Base-by-base conservation (phyloP, 1,284 basidiomycete genomes). In the Puccinia coronata region DNA sequence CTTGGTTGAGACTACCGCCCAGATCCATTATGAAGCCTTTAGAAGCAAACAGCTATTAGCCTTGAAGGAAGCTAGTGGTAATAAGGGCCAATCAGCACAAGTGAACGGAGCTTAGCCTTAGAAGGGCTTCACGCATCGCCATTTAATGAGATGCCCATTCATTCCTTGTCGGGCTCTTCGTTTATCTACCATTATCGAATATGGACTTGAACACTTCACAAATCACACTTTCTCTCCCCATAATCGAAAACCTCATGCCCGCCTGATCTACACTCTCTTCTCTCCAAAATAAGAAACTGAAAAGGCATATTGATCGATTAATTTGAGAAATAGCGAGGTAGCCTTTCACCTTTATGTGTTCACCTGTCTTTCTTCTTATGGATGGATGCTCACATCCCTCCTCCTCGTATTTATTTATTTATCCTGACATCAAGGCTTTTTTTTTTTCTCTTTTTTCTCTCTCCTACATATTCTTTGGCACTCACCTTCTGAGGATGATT, bases 21-120 rank as follows among this genome's bases (percentile, higher is more conserved):
- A 96, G 87, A 97, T 97, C 86, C 97, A 99, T 88, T 99, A 99
- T 88, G 97, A 99, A 89, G 95, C 96, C 11, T 99, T 99, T 93
- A 92, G 96, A 84, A 96, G 93, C 85, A 98, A 98, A 89, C 97
- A 99, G 88, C 87, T 96, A 83, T 89, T 96, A 74, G 95, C 95
- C 34, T 90, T 96, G 85, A 96, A 96, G 89, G 94, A 96, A 83
- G 86, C 85, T 73, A 86, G 85, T 51, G 83, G 83, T 23, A 87
- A 86, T 82, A 86, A 87, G 82, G 43, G 67, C 23, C 69, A 80
- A 16, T 70, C 72, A 18, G 43, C 76, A 43, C 61, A 82, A 81
- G 31, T 73, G 71, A 78, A 82, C 77, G 69, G 63, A 69, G 79
- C 75, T 69, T 70, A 72, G 39, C 28, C 28, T 11, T 59, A 34